A percentile compares a stretch with the other conserved stretches of the same genome.
phyloP scores from a whole-genome alignment of 257 asterid genomes.

The Solanum sparsipilum region DNA sequence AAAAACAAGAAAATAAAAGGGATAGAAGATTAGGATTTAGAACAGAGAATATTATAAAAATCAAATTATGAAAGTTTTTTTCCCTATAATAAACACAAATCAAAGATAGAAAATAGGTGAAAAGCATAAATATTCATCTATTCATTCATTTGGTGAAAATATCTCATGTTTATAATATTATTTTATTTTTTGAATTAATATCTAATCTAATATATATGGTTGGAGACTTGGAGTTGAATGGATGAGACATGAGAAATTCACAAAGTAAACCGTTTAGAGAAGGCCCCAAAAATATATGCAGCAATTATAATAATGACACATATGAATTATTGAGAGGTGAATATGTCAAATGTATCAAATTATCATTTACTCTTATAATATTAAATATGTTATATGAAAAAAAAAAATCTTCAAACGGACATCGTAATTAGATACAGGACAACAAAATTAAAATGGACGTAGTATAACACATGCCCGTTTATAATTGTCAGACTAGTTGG shows the following conservation, averaged over 20 bases:
- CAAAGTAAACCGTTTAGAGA: not conserved
- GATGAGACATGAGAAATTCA: not conserved
- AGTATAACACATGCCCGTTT: not conserved
- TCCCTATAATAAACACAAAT: too few species aligned
- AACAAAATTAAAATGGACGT: too few species aligned
- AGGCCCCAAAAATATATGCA: not conserved
- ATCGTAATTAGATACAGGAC: not conserved
- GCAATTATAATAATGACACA: not conserved
- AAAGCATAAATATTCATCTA: too few species aligned
- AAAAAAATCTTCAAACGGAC: too few species aligned
- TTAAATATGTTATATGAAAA: too few species aligned
- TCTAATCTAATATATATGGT: not conserved
- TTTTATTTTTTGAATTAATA: too few species aligned
- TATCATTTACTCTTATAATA: too few species aligned
- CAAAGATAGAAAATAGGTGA: too few species aligned
- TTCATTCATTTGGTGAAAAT: too few species aligned
- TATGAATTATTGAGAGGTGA: not conserved
- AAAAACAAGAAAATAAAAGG: not conserved
- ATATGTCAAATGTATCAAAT: not conserved
- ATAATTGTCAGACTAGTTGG: not conserved
- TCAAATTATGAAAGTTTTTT: too few species aligned
- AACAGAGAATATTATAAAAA: not conserved
- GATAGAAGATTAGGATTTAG: not conserved
- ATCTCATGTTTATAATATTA: too few species aligned
- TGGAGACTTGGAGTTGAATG: not conserved